These are phyloP conservation scores for Thalassia testudinum DNA, from an alignment of 116 monocot genomes.

Conservation along the genomic window DNA sequence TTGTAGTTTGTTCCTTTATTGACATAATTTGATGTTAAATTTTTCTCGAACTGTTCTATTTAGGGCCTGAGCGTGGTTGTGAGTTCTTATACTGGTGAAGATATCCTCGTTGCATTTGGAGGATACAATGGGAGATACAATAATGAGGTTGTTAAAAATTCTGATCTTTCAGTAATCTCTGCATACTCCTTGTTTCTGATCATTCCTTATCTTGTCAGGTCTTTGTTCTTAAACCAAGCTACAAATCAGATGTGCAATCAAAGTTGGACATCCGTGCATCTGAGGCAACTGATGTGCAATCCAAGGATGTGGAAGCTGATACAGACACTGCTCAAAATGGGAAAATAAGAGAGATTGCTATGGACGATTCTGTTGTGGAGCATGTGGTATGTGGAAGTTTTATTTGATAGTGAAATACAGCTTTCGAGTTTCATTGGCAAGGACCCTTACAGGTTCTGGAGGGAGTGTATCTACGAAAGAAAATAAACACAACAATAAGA, in stretches of 20 bases:
- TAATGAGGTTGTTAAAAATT: constrained; percentile 50
- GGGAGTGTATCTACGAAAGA: no score
- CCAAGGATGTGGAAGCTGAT: constrained; percentile 52
- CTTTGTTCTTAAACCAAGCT: constrained; percentile 83
- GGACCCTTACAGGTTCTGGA: no score
- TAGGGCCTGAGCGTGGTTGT: constrained; percentile 23
- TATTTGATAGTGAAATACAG: no score
- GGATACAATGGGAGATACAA: constrained; percentile 96
- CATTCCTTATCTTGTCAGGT: constrained; percentile 28
- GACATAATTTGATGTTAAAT: no score
- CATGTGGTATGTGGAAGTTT: constrained; percentile 17
- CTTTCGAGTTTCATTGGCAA: no score
- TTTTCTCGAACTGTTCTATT: no score
- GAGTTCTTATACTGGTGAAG: constrained; percentile 65
- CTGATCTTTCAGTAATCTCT: background rate
- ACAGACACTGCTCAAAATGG: constrained; percentile 55
- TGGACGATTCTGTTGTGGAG: constrained; percentile 41
- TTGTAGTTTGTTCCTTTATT: background rate
- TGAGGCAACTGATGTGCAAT: constrained; percentile 32
- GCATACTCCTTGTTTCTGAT: background rate
- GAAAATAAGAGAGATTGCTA: constrained; percentile 58
- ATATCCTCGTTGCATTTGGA: constrained; percentile 90
- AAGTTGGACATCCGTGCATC: constrained; percentile 32
- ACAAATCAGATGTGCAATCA: constrained; percentile 48
- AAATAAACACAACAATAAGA: no score